Base-by-base conservation (phyloP, 306 rosid species). In the Begonia loranthoides region DNA sequence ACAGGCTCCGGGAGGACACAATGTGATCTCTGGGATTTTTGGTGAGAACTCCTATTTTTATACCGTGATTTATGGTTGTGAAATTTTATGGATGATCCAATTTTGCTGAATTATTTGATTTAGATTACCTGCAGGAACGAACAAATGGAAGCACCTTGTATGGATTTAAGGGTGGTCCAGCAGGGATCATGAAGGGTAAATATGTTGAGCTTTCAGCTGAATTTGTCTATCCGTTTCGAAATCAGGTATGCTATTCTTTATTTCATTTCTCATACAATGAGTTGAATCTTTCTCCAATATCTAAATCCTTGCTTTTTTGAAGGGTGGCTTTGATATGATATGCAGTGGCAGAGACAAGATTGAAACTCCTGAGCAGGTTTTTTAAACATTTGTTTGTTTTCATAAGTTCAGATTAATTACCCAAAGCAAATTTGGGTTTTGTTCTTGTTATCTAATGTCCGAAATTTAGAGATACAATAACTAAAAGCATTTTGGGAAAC, bases 271-370 rank as follows among this genome's bases (percentile, higher is more conserved):
- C n/a, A n/a, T n/a, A n/a, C n/a, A n/a, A n/a, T n/a, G 2, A 11
- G 12, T 44, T 41, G 59, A 8, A 10, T 45, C 15, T 11, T 47
- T 36, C 48, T 47, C 79, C n/a, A n/a, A n/a, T n/a, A n/a, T n/a
- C n/a, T n/a, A n/a, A n/a, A n/a, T n/a, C n/a, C n/a, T n/a, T n/a
- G n/a, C n/a, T n/a, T n/a, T n/a, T n/a, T n/a, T n/a, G n/a, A n/a
- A 90, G 96, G 99, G 99, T 62, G 99, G 99, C 41, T 90, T 90
- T 73, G 99, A 90, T 76, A 90, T 90, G 94, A 90, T 90, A 51
- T 65, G 92, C 55, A 90, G 99, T 70, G 99, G 99, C 60, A 86
- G 99, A 71, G 99, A 90, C 82, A 90, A 90, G 75, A 86, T 90
- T 69, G 99, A 90, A 73, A 86, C 99, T 63, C 95, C 96, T 17